phyloP scores from a whole-genome alignment of 148 eudicot genomes.

The Camellia granthamiana region DNA sequence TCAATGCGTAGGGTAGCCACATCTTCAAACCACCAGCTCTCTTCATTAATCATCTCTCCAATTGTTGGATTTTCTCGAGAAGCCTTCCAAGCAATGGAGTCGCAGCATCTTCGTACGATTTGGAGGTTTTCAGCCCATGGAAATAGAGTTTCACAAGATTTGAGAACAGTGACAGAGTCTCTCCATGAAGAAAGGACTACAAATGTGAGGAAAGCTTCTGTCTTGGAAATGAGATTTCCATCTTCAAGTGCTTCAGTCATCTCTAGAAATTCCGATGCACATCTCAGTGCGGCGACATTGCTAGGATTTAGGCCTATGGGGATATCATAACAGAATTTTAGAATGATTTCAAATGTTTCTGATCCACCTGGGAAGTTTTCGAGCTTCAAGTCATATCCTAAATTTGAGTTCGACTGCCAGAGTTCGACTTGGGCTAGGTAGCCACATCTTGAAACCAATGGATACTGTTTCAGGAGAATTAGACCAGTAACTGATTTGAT shows the following conservation, averaged over 20 bases:
- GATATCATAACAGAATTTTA: constrained; percentile 62
- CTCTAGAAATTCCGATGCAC: constrained; percentile 68
- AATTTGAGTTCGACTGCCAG: constrained; percentile 31
- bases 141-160: constrained; percentile 55
- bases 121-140: constrained; percentile 82
- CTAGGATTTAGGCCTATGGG: constrained; percentile 47
- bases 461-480: constrained; percentile 45
- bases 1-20: constrained; percentile 52
- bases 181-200: constrained; percentile 69
- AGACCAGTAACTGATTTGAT: neutral
- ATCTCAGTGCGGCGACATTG: constrained; percentile 58
- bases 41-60: constrained; percentile 21
- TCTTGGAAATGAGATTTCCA: constrained; percentile 59
- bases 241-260: constrained; percentile 80
- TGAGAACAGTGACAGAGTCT: constrained; percentile 58
- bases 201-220: constrained; percentile 67
- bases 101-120: constrained; percentile 69
- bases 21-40: constrained; percentile 60
- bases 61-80: constrained; percentile 30
- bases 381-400: constrained; percentile 42
- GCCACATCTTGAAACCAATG: constrained; percentile 60
- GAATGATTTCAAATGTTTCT: constrained; percentile 42
- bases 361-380: constrained; percentile 69
- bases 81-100: constrained; percentile 60
- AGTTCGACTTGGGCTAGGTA: constrained; percentile 43